Percentiles rank a stretch among this genome's conserved stretches.
These are phyloP conservation scores for Suhomyces bolitotheri DNA, from an alignment of 1,139 yeast species.

Conservation along the genomic window DNA sequence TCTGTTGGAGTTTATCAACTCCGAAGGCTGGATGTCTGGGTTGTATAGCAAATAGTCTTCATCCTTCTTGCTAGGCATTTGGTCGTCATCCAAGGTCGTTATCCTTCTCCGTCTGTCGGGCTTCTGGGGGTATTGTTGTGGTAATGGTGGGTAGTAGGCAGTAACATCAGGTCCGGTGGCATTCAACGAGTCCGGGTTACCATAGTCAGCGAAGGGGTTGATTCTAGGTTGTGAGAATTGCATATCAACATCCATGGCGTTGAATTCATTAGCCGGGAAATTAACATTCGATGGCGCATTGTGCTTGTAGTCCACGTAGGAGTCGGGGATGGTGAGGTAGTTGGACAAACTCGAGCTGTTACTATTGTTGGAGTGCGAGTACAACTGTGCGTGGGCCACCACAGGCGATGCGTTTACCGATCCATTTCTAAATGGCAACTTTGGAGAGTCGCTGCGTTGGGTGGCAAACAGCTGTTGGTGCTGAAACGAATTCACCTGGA, in stretches of 20 bases:
- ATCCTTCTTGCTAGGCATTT: conserved; percentile 27
- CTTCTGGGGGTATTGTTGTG: conserved; percentile 15
- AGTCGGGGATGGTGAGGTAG: conserved; percentile 34
- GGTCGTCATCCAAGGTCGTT: conserved; percentile 34
- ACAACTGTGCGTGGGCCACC: conserved; percentile 17
- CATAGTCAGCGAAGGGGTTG: conserved; percentile 41
- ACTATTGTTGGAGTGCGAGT: conserved; percentile 16
- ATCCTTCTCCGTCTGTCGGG: conserved; percentile 35
- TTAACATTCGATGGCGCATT: conserved; percentile 2
- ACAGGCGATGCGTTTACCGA: conserved; percentile 23
- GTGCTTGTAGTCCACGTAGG: conserved; percentile 31
- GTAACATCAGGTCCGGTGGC: conserved; percentile 15
- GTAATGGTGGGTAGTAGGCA: conserved; percentile 16
- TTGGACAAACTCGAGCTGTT: conserved; percentile 25
- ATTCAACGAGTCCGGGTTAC: conserved; percentile 35
- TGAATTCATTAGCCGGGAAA: conserved; percentile 11
- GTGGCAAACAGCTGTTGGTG: conserved; percentile 7
- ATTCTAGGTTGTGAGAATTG: conserved; percentile 14
- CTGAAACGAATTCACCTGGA: conserved; percentile 12
- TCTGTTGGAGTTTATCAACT: conserved; percentile 30
- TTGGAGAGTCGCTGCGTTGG: conserved; percentile 14
- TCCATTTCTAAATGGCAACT: conserved; percentile 8
- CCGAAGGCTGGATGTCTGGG: conserved; percentile 48
- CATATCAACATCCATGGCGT: conserved; percentile 15
- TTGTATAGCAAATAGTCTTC: conserved; percentile 43